Evolutionary conservation across 2,329 filamentous ascomycete genomes (phyloP), one percentile per base, ranked within the genome.

Genomic region (Berkeleyomyces rouxiae): DNA sequence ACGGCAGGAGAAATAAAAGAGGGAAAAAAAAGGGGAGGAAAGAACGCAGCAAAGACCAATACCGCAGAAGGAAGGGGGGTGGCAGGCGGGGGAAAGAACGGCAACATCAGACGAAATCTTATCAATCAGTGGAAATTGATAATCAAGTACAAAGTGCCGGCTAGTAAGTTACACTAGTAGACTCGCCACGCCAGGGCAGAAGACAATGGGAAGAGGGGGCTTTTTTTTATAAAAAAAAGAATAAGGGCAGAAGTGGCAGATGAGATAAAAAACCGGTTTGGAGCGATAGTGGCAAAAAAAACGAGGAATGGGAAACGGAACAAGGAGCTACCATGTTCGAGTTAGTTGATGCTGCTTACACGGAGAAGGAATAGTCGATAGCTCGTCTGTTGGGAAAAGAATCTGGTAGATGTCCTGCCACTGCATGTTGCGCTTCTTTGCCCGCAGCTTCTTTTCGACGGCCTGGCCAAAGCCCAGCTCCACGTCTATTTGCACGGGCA

Each of bases 341-440:
- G 33, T 37, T 36, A 9, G 13, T 9, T 40, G 13, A 9, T 46
- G 23, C 37, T 7, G 46, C 63, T 62, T 64, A 64, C 63, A 59
- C 33, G 55, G 60, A 40, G 60, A 62, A 13, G 63, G 63, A 39
- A 64, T 63, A 5, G 47, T 40, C 39, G 46, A 44, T 4, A 39
- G 47, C 3, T 57, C 46, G 5, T 64, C 63, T 11, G 42, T 46
- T 6, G 63, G 63, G 44, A 64, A 64, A 6, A 64, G 47, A 33
- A 62, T 62, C n/a, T 33, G 42, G 39, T 64, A 64, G 33, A 64
- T 51, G 23, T 64, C 63, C 57, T 43, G 13, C 63, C 63, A 64
- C 23, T 59, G 55, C 60, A 62, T 64, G 9, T 59, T 53, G 37
- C 63, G 53, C 37, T 62, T 62, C 46, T 64, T 64, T 6, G 63